Base-by-base conservation (phyloP, 345 rosid species). In the Melaleuca alternifolia region DNA sequence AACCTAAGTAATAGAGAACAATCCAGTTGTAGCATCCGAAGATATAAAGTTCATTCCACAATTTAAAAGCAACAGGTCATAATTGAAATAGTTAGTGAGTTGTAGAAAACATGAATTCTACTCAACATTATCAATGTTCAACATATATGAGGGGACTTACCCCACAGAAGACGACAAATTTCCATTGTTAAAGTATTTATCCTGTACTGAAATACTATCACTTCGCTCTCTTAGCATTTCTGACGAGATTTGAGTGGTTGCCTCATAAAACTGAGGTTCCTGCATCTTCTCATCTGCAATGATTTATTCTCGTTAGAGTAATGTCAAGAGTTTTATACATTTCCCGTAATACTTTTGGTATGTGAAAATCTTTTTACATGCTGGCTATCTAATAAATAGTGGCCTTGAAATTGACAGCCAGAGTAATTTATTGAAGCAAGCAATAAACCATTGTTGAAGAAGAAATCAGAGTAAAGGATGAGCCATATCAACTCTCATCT, bases 251-350 rank as follows among this genome's bases (percentile, higher is more conserved):
- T 90, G 89, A 24, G 85, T 85, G 83, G 91, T 83, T 87, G 88
- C 87, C 50, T 89, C 87, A 84, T 85, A 87, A 89, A 87, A 86
- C 90, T 87, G 91, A 51, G 92, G 86, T 88, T 84, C 88, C 90
- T 87, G 88, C 85, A 86, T 88, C 93, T 83, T 90, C 90, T 89
- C 90, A 91, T 93, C 94, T 94, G 94, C 93, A 88, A 90, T 84
- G 53, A 88, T 85, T 87, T 86, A 65, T 88, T 65, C 87, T 87
- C 61, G 83, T 93, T 84, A 33, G 65, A 54, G 65, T 85, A 84
- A 75, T 6, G n/a, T 76, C 88, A 89, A 84, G 65, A 16, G 81
- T 37, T 65, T 50, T 51, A 82, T 82, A 88, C 86, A 57, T 53
- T 76, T 51, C 61, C 86, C 81, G 33, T 30, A 83, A 51, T 44